Base-by-base conservation (phyloP, 768 basidiomycete species). In the Suillus brevipes region DNA sequence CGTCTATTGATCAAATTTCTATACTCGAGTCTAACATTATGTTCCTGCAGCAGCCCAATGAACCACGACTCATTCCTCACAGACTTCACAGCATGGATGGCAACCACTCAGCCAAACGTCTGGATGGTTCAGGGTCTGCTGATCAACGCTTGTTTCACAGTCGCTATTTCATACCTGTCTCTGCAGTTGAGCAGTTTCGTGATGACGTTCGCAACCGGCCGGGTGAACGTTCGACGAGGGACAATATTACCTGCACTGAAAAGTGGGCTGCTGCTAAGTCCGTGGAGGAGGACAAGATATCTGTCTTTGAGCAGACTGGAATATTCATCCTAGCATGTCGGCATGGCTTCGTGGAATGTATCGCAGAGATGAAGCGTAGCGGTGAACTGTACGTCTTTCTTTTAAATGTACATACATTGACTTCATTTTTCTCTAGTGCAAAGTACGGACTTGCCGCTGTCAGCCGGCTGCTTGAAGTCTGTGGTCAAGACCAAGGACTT, bases 41-140 rank as follows among this genome's bases (percentile, higher is more conserved):
- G 18, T 43, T 43, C 18, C 43, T 43, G 20, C 43, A 43, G 43
- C 43, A 43, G 20, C 43, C 20, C 43, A 43, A 43, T 43, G 43
- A 43, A 43, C 43, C 43, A 8, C 43, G 1, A 20, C 43, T 43
- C 20, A 8, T 43, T 20, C 43, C 43, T 1, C 7, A 6, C 43
- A 43, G 43, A 18, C 61, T 68, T 1, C 65, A 68, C 36, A 37
- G 57, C 12, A 65, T 65, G 61, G 64, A 68, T 40, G 67, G 67
- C 14, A 68, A 68, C n/a, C 45, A 65, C 36, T 68, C 67, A 16
- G 28, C 55, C 12, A 64, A 64, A 43, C 20, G 7, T 43, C 20
- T 43, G 18, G 43, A 43, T 20, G 43, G 43, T 20, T 43, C 7
- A 0, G 20, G 43, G 43, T 43, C 43, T 20, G 43, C 43, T 20